Evolutionary conservation across 2,329 filamentous ascomycete genomes (phyloP).

Genomic region (Hymenoscyphus infarciens): DNA sequence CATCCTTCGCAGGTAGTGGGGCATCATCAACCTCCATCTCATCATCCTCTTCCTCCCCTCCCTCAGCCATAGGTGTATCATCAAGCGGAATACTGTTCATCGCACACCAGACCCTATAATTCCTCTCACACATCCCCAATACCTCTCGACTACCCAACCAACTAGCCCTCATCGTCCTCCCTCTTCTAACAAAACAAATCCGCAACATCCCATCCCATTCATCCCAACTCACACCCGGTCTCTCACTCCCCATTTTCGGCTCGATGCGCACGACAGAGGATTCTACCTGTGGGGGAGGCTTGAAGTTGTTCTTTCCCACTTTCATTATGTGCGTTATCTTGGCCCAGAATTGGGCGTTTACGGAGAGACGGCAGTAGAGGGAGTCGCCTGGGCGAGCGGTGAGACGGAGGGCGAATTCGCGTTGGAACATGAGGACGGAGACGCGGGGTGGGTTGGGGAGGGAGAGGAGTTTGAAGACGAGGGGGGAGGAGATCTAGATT

Average conservation of each 20-base stretch:
- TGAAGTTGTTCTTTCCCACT: slow-evolving; percentile 95
- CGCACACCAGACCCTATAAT: slow-evolving; percentile 87
- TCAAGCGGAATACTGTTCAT: slow-evolving; percentile 79
- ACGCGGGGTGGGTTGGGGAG: slow-evolving; percentile 76
- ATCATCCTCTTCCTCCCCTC: slow-evolving; percentile 41
- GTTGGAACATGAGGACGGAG: slow-evolving; percentile 93
- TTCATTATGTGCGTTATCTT: slow-evolving; percentile 77
- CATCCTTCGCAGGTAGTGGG: slow-evolving; percentile 41
- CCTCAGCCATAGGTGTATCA: slow-evolving; percentile 52
- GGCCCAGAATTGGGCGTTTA: slow-evolving; percentile 92
- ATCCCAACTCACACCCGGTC: slow-evolving; percentile 86
- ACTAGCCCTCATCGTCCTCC: slow-evolving; percentile 79
- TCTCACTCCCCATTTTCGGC: slow-evolving; percentile 71
- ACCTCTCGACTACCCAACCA: slow-evolving; percentile 80
- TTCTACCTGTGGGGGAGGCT: slow-evolving; percentile 89
- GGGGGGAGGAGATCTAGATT: slow-evolving; percentile 74
- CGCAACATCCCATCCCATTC: slow-evolving; percentile 91
- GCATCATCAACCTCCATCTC: slow-evolving; percentile 46
- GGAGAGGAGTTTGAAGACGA: slow-evolving; percentile 82
- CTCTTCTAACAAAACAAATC: slow-evolving; percentile 82
- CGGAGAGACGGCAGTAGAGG: slow-evolving; percentile 84
- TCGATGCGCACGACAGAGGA: slow-evolving; percentile 86
- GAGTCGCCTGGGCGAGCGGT: slow-evolving; percentile 85
- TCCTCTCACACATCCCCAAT: slow-evolving; percentile 76
- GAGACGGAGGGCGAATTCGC: slow-evolving; percentile 87